Percentiles rank a stretch among this genome's conserved stretches.
Conservation (phyloP, 768 basidiomycete species). For the Russula compacta region DNA sequence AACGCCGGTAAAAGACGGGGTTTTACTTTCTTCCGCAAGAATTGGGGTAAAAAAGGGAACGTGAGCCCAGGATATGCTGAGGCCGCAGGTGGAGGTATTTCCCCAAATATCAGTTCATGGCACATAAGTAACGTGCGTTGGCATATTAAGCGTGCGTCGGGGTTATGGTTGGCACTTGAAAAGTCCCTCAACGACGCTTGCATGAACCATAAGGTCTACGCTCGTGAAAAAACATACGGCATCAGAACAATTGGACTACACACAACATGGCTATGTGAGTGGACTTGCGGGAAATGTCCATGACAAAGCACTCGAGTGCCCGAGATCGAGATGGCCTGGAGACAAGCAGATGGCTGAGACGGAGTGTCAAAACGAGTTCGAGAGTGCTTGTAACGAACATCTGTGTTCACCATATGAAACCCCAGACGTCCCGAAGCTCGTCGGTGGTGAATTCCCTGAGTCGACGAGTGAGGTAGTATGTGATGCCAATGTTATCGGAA, state of each 20-base stretch:
- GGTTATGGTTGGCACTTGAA: conserved; percentile 43
- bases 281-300: conserved; percentile 80
- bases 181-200: conserved; percentile 90
- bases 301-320: conserved; percentile 90
- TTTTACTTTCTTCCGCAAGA: conserved; percentile 57
- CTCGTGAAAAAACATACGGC: conserved; percentile 7
- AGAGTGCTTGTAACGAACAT: conserved; percentile 13
- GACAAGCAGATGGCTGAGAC: conserved; percentile 78
- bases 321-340: conserved; percentile 87
- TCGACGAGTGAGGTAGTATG: conserved; percentile 77
- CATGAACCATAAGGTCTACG: conserved; percentile 96
- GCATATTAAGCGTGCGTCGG: conserved; percentile 81
- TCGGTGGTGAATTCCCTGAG: conserved; percentile 56
- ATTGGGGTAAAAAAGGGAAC: conserved; percentile 40
- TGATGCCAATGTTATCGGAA: conserved; percentile 84
- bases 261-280: conserved; percentile 94
- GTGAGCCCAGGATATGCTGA: conserved; percentile 60
- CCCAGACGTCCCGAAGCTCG: conserved; percentile 81
- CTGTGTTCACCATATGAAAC: conserved; percentile 64
- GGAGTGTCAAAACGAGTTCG: conserved; percentile 28
- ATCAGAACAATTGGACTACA: conserved; percentile 31
- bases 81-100: conserved; percentile 57
- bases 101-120: conserved; percentile 94
- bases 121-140: conserved; percentile 85
- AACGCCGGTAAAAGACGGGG: conserved; percentile 64